These are phyloP conservation scores for Clonostachys solani DNA, from an alignment of 2,329 filamentous ascomycete genomes.

Conservation along the genomic window DNA sequence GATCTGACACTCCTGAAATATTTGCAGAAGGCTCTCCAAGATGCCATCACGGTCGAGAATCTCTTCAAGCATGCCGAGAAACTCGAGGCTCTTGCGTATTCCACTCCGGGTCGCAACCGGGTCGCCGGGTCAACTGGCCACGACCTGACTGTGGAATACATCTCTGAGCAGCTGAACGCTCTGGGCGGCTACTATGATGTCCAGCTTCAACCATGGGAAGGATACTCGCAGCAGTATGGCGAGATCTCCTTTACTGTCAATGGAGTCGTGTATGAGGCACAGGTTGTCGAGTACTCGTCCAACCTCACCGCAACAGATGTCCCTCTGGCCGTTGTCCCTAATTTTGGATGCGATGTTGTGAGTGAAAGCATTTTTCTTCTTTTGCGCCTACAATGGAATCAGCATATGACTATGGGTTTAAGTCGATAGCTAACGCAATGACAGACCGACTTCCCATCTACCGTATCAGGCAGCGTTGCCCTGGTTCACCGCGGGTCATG, in stretches of 20 bases:
- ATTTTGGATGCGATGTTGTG: constrained; percentile 40
- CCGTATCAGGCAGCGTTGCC: constrained; percentile 45
- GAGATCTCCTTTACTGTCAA: constrained; percentile 9
- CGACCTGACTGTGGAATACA: constrained; percentile 23
- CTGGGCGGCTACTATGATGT: constrained; percentile 24
- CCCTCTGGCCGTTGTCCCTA: constrained; percentile 35
- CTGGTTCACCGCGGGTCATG: constrained; percentile 53
- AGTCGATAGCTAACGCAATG: no score
- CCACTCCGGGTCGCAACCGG: constrained; percentile 18
- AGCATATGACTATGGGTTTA: no score
- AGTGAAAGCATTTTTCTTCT: not conserved
- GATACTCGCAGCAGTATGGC: constrained; percentile 13
- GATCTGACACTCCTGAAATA: no score
- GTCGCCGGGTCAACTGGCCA: constrained; percentile 26
- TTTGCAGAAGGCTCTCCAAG: constrained; percentile 13
- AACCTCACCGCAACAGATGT: constrained; percentile 25
- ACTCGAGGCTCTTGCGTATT: constrained; percentile 21
- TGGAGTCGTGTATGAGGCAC: constrained; percentile 11
- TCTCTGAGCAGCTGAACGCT: constrained; percentile 22
- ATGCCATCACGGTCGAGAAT: constrained; percentile 15
- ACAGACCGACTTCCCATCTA: constrained; percentile 38
- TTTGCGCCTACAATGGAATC: not conserved
- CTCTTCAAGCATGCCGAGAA: constrained; percentile 18
- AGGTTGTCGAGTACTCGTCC: constrained; percentile 26
- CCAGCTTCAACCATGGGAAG: constrained; percentile 19